These are phyloP conservation scores for Microcyclosporella mali DNA, from an alignment of 2,329 filamentous ascomycete genomes.

Conservation along the genomic window DNA sequence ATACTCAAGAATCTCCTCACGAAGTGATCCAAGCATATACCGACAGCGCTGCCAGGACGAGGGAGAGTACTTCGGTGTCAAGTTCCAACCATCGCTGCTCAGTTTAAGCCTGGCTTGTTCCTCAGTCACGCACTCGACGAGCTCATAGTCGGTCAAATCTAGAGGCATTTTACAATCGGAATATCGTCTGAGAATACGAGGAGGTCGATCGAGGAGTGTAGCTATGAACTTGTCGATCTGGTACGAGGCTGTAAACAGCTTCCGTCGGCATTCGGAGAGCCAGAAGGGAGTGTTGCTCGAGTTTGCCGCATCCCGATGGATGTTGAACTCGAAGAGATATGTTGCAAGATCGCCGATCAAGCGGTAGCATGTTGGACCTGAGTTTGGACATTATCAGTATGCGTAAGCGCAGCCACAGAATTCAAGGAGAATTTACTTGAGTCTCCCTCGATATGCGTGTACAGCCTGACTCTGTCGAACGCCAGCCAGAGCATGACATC, in stretches of 20 bases:
- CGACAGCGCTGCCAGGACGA: constrained; percentile 14
- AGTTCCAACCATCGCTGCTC: constrained; percentile 11
- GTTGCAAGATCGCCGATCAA: background rate
- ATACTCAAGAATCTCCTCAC: constrained; percentile 8
- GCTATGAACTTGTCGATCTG: constrained; percentile 20
- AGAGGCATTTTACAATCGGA: constrained; percentile 9
- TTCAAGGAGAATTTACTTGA: constrained; percentile 1
- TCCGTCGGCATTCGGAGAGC: constrained; percentile 16
- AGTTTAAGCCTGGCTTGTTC: constrained; percentile 5
- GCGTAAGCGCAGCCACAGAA: background rate
- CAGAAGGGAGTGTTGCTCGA: constrained; percentile 14
- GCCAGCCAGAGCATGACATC: constrained; percentile 16
- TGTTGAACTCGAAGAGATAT: constrained; percentile 46
- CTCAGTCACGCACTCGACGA: background rate
- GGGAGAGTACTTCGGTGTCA: constrained; percentile 3
- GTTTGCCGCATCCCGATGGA: constrained; percentile 17
- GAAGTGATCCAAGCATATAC: constrained; percentile 4
- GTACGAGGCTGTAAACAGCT: constrained; percentile 11
- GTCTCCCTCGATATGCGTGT: constrained; percentile 10
- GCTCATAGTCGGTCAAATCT: constrained; percentile 11
- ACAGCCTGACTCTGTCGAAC: constrained; percentile 6
- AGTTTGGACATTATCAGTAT: background rate
- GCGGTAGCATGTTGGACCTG: background rate
- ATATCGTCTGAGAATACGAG: constrained; percentile 9
- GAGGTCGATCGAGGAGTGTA: constrained; percentile 16